Base-by-base conservation (phyloP, 768 basidiomycete genomes). In the Collybiopsis luxurians region DNA sequence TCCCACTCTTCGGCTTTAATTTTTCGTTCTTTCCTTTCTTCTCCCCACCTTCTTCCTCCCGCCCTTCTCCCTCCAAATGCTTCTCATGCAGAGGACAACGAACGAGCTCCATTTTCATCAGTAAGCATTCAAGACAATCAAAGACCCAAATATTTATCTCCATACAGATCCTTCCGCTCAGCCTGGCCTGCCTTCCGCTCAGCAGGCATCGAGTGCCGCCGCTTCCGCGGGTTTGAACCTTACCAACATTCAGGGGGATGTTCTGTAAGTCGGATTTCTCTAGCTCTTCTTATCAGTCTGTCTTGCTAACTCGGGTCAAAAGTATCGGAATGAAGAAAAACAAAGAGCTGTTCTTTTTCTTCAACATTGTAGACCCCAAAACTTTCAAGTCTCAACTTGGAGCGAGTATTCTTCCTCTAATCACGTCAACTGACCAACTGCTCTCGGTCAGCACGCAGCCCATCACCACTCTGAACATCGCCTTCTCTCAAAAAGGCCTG, bases 291-390 rank as follows among this genome's bases (percentile, higher is more conserved):
- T n/a, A n/a, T n/a, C n/a, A n/a, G n/a, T 12, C n/a, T n/a, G 12
- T 12, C 44, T 46, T 10, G n/a, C 38, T 10, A n/a, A n/a, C n/a
- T 39, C 38, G 11, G n/a, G 5, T n/a, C 39, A 15, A 7, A n/a
- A 63, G 64, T 24, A 60, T 65, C 39, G 66, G 64, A 3, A 63
- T 67, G 64, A 58, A 46, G 42, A 66, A 67, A 57, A 61, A 61
- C 15, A 58, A 28, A 24, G 64, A 67, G 45, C 56, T 64, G 23
- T 67, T 67, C 56, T 59, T 58, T 30, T 67, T 67, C 59, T 65
- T 63, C 58, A 21, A 26, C 30, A 67, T 67, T 53, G 30, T 23
- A 4, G 56, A 67, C 28, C 45, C 61, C 1, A 44, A 31, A 11
- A 36, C 52, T 3, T 67, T 67, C 63, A 63, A 65, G 42, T 6